A percentile compares a stretch with the other conserved stretches of the same genome.
Conservation (phyloP, 129 eudicot genomes). For the Glebionis coronaria region DNA sequence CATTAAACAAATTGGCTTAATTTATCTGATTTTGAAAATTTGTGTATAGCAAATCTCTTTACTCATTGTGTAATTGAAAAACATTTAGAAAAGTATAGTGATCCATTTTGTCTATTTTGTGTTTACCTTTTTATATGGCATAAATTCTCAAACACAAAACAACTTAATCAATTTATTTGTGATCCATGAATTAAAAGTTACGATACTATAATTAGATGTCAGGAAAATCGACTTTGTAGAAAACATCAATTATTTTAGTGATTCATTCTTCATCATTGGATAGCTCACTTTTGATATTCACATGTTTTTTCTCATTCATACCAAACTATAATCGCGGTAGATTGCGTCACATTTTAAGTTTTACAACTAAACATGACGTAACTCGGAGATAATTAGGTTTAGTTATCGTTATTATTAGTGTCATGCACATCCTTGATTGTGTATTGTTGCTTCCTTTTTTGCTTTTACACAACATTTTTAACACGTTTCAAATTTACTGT, state of each 20-base stretch:
- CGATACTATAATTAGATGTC: constrained; percentile 8
- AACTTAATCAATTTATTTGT: background rate
- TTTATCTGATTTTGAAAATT: no score
- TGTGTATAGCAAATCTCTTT: no score
- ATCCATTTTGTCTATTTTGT: no score
- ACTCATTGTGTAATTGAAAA: no score
- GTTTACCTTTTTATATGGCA: background rate
- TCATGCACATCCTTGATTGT: no score
- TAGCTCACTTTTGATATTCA: background rate
- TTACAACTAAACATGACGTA: constrained; percentile 15
- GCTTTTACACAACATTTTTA: no score
- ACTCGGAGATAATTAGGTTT: constrained; percentile 17
- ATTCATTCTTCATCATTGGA: constrained; percentile 23
- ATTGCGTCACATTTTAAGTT: background rate
- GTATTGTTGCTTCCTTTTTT: no score
- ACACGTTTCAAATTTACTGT: no score
- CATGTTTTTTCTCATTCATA: constrained; percentile 8
- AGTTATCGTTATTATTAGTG: no score
- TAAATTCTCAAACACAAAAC: background rate
- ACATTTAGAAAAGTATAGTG: no score
- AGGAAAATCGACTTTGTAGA: constrained; percentile 6
- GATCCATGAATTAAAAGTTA: background rate
- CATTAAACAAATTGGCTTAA: background rate
- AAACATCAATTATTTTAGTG: constrained; percentile 8
- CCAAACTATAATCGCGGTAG: background rate